phyloP scores from a whole-genome alignment of 352 stramenopile genomes.

The Phytopythium aichiense region DNA sequence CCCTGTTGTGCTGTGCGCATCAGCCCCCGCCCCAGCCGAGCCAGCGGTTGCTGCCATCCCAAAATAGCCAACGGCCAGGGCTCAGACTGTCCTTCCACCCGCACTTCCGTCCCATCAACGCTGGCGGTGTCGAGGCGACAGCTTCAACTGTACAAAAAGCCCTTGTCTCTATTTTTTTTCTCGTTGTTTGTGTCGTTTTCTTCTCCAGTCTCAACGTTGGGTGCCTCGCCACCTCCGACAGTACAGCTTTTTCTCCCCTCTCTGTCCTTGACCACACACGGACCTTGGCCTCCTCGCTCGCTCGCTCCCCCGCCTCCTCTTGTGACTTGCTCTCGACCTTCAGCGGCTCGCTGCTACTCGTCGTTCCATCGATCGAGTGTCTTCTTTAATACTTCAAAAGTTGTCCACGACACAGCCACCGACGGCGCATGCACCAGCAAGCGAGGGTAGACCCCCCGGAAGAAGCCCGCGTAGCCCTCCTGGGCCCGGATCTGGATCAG shows the following conservation, averaged over 20 bases:
- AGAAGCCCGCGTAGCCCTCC: constrained; percentile 94
- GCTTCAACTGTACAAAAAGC: constrained; percentile 8
- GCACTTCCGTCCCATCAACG: background rate
- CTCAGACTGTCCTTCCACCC: background rate
- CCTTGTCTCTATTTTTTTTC: constrained; percentile 1
- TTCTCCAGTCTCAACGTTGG: background rate
- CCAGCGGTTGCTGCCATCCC: background rate
- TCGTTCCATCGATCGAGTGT: constrained; percentile 51
- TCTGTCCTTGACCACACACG: constrained; percentile 16
- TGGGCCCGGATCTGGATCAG: constrained; percentile 88
- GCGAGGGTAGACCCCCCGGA: constrained; percentile 92
- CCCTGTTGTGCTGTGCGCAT: background rate
- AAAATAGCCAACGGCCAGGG: background rate
- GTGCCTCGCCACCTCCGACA: background rate
- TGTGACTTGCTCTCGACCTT: background rate
- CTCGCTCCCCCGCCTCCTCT: background rate
- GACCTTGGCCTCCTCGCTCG: background rate
- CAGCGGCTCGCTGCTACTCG: constrained; percentile 11
- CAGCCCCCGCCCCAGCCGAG: background rate
- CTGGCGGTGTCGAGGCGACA: background rate
- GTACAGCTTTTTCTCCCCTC: background rate
- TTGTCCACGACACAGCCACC: constrained; percentile 99
- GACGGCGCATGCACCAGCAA: constrained; percentile 95
- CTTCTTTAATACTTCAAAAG: constrained; percentile 96
- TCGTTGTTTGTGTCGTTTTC: background rate